A percentile compares a stretch with the other conserved stretches of the same genome.
These are phyloP conservation scores for Didymella arachidicola DNA, from an alignment of 2,329 filamentous ascomycete genomes.

Conservation along the genomic window DNA sequence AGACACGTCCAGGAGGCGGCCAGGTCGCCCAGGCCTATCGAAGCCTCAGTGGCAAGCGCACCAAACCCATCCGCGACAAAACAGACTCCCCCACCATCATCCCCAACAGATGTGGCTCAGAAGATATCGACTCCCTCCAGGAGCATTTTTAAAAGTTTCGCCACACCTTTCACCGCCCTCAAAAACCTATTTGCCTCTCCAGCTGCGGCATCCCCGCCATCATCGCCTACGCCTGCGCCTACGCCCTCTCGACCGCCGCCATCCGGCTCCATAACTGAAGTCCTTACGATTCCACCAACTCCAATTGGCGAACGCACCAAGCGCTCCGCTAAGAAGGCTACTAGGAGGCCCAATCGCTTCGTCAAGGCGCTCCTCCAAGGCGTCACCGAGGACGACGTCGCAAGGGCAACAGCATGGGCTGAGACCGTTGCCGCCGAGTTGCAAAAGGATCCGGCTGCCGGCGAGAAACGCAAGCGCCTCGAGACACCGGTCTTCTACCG, in stretches of 20 bases:
- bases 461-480: slow-evolving; percentile 43
- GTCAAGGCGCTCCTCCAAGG: slow-evolving; percentile 31
- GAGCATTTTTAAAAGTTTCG: slow-evolving; percentile 22
- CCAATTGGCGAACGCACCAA: slow-evolving; percentile 38
- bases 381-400: slow-evolving; percentile 29
- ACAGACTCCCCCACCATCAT: not conserved
- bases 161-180: slow-evolving; percentile 32
- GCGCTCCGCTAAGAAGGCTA: slow-evolving; percentile 24
- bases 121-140: slow-evolving; percentile 10
- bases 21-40: slow-evolving; percentile 1
- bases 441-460: slow-evolving; percentile 28
- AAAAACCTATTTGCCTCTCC: slow-evolving; percentile 27
- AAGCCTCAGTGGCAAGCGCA: not conserved
- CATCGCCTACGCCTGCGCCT: slow-evolving; percentile 24
- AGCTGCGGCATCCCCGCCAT: slow-evolving; percentile 11
- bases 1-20: slow-evolving; percentile 31
- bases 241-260: slow-evolving; percentile 24
- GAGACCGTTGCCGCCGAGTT: slow-evolving; percentile 31
- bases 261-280: slow-evolving; percentile 31
- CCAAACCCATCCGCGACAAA: not conserved
- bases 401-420: slow-evolving; percentile 39
- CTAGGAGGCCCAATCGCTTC: slow-evolving; percentile 26
- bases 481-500: slow-evolving; percentile 35
- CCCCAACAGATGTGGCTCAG: not conserved
- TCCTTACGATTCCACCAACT: slow-evolving; percentile 37